Evolutionary conservation across 2,329 filamentous ascomycete species (phyloP).

Genomic region (Kalmusia sp.): DNA sequence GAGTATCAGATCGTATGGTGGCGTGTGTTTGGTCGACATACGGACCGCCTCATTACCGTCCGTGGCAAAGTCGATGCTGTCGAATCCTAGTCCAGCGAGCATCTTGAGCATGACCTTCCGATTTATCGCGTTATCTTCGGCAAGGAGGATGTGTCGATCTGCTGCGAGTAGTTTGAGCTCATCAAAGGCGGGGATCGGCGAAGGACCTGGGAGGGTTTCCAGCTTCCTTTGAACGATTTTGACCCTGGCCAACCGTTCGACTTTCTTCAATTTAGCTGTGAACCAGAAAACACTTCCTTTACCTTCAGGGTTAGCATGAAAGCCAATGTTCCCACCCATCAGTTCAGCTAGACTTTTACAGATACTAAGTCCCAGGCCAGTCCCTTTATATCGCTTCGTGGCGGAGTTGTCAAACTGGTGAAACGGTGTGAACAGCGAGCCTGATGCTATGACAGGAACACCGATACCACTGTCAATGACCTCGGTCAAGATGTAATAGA

Average conservation of each 20-base stretch:
- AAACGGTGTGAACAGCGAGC: constrained; percentile 63
- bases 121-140: constrained; percentile 58
- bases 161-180: constrained; percentile 29
- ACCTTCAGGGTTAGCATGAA: constrained; percentile 53
- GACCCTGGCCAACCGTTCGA: constrained; percentile 27
- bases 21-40: constrained; percentile 16
- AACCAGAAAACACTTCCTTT: constrained; percentile 55
- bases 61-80: constrained; percentile 44
- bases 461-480: constrained; percentile 64
- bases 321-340: constrained; percentile 63
- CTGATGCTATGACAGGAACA: constrained; percentile 53
- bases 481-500: constrained; percentile 56
- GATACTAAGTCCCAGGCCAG: constrained; percentile 64
- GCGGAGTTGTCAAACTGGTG: constrained; percentile 62
- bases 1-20: constrained; percentile 38
- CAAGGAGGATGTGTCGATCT: constrained; percentile 46
- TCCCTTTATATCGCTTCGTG: constrained; percentile 63
- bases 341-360: constrained; percentile 64
- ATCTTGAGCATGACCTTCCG: constrained; percentile 57
- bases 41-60: constrained; percentile 54
- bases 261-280: constrained; percentile 46
- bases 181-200: constrained; percentile 22
- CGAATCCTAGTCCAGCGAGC: constrained; percentile 46
- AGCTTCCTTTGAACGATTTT: constrained; percentile 21
- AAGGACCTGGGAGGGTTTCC: constrained; percentile 12